Conservation (phyloP, 2,329 filamentous ascomycete species). For the Aspergillus spinulosporus region DNA sequence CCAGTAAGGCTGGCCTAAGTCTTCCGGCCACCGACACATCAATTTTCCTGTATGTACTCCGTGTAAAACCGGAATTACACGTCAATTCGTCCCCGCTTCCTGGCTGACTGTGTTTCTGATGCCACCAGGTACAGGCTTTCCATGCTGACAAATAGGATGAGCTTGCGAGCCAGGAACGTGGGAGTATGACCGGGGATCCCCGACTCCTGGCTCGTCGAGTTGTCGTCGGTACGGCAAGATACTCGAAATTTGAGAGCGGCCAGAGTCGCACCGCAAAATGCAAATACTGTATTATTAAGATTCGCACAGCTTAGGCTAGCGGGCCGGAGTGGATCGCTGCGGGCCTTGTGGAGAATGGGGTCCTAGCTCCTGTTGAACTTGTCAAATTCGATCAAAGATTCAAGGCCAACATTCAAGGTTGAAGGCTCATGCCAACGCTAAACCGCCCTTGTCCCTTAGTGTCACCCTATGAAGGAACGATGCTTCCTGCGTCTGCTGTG, state of each 20-base stretch:
- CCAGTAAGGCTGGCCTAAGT: conserved; percentile 23
- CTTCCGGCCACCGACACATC: conserved; percentile 11
- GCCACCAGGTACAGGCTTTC: conserved; percentile 3
- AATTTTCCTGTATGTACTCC: background rate
- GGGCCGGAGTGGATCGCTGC: conserved; percentile 30
- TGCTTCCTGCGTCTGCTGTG: conserved; percentile 17
- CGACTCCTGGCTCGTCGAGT: background rate
- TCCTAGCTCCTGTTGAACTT: conserved; percentile 19
- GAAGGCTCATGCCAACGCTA: conserved; percentile 17
- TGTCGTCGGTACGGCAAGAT: background rate
- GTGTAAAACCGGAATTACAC: background rate
- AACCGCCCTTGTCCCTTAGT: conserved; percentile 5
- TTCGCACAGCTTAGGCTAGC: conserved; percentile 29
- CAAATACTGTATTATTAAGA: conserved; percentile 9
- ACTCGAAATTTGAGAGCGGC: background rate
- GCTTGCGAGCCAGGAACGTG: background rate
- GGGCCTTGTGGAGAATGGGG: conserved; percentile 27
- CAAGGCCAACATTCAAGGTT: conserved; percentile 1
- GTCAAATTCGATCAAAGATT: background rate
- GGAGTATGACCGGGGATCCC: background rate
- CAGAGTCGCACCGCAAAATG: background rate
- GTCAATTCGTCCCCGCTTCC: background rate
- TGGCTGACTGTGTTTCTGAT: background rate
- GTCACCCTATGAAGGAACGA: conserved; percentile 16
- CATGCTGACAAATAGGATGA: background rate